These are phyloP conservation scores for Xylariomycetidae sp. DNA, from an alignment of 2,329 filamentous ascomycete genomes.

Conservation along the genomic window DNA sequence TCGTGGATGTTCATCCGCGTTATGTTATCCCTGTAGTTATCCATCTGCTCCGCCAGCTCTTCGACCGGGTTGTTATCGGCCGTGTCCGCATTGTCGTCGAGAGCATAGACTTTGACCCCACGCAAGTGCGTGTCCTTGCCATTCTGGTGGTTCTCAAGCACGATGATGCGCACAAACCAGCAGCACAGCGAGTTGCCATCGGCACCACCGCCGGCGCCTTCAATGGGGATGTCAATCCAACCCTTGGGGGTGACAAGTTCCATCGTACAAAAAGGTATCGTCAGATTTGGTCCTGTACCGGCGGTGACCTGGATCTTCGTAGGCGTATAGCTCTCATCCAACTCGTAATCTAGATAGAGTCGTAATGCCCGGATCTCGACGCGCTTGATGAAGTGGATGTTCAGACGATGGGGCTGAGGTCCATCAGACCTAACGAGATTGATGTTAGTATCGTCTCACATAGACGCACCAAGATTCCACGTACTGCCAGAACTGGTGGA, in stretches of 20 bases:
- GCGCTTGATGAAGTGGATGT: slow-evolving; percentile 80
- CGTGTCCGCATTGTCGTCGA: slow-evolving; percentile 41
- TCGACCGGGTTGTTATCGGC: slow-evolving; percentile 31
- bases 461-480: too few species aligned
- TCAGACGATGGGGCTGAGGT: slow-evolving; percentile 76
- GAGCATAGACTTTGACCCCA: slow-evolving; percentile 79
- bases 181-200: slow-evolving; percentile 75
- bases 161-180: slow-evolving; percentile 84
- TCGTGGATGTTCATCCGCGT: slow-evolving; percentile 23
- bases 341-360: slow-evolving; percentile 85
- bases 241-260: slow-evolving; percentile 74
- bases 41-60: slow-evolving; percentile 28
- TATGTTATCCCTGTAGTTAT: slow-evolving; percentile 24
- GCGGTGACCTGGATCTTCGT: slow-evolving; percentile 87
- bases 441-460: too few species aligned
- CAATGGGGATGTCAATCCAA: slow-evolving; percentile 79
- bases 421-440: slow-evolving; percentile 72
- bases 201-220: slow-evolving; percentile 49
- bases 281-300: slow-evolving; percentile 85
- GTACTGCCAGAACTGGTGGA: slow-evolving; percentile 74
- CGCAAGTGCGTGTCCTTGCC: slow-evolving; percentile 98
- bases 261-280: slow-evolving; percentile 82
- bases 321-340: slow-evolving; percentile 95
- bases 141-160: slow-evolving; percentile 97
- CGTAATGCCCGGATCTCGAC: slow-evolving; percentile 73